Conservation (phyloP, 495 filamentous ascomycete species). For the Evernia prunastri region DNA sequence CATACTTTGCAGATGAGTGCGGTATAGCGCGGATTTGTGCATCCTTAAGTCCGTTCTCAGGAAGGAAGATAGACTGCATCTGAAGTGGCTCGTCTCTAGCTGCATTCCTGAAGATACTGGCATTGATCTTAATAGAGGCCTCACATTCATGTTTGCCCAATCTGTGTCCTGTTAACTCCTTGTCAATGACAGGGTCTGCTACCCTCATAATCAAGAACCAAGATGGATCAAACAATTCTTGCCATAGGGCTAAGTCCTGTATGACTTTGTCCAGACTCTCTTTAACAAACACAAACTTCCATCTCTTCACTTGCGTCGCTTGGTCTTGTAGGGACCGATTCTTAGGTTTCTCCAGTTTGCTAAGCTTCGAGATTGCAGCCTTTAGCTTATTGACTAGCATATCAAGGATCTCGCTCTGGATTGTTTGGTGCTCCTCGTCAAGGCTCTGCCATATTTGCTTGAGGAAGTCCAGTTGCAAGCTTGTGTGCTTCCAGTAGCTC, state of each 20-base stretch:
- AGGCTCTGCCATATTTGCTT: conserved; percentile 31
- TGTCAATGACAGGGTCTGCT: conserved; percentile 21
- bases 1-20: not conserved
- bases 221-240: conserved; percentile 27
- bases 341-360: conserved; percentile 13
- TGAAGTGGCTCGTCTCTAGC: conserved; percentile 12
- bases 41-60: conserved; percentile 21
- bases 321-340: conserved; percentile 3
- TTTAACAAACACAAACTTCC: conserved; percentile 27
- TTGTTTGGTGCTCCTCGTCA: conserved; percentile 31
- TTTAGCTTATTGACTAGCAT: conserved; percentile 18
- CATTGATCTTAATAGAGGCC: conserved; percentile 10
- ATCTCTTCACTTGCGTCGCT: conserved; percentile 24
- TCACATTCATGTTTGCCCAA: conserved; percentile 12
- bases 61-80: conserved; percentile 24
- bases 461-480: conserved; percentile 34
- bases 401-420: conserved; percentile 32
- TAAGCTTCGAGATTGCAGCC: conserved; percentile 20
- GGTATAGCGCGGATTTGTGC: conserved; percentile 1
- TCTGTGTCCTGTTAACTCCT: conserved; percentile 18
- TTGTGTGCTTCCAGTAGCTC: conserved; percentile 32
- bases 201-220: conserved; percentile 28
- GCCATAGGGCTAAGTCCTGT: conserved; percentile 17
- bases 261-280: conserved; percentile 5
- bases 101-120: conserved; percentile 16